Conservation (phyloP, 352 stramenopile species). For the Phytophthora tentaculata region DNA sequence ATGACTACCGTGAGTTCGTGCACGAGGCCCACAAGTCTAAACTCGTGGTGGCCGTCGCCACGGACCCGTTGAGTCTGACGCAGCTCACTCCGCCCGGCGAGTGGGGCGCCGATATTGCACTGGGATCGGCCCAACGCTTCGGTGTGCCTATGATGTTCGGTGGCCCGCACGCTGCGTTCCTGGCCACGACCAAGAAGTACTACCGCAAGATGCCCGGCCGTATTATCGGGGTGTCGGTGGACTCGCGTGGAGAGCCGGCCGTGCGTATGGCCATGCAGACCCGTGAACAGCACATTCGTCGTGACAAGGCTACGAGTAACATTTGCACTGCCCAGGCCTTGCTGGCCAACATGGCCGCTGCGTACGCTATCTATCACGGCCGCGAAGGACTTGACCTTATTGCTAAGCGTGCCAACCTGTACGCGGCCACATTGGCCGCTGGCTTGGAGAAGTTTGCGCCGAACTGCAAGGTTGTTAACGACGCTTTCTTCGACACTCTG, state of each 20-base stretch:
- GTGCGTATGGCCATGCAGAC: constrained; percentile 99
- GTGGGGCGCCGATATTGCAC: constrained; percentile 97
- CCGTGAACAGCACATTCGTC: constrained; percentile 98
- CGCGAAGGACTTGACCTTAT: constrained; percentile 96
- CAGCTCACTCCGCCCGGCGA: constrained; percentile 94
- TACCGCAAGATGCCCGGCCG: constrained; percentile 97
- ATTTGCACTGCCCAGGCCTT: constrained; percentile 99
- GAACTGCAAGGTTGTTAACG: constrained; percentile 59
- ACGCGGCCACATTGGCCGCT: constrained; percentile 88
- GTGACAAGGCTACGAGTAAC: constrained; percentile 99
- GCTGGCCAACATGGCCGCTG: constrained; percentile 98
- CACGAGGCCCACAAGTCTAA: constrained; percentile 82
- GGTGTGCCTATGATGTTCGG: constrained; percentile 99
- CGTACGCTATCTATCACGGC: constrained; percentile 99
- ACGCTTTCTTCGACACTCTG: constrained; percentile 98
- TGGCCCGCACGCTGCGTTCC: constrained; percentile 97
- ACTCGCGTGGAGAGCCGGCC: constrained; percentile 94
- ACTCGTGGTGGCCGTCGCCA: constrained; percentile 95
- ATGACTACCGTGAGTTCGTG: constrained; percentile 94
- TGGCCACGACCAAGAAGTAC: constrained; percentile 96
- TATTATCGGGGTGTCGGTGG: constrained; percentile 99
- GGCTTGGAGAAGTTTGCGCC: constrained; percentile 89
- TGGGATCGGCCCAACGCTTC: constrained; percentile 98
- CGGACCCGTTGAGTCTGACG: constrained; percentile 96
- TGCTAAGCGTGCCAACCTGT: constrained; percentile 92